Evolutionary conservation across 2,329 filamentous ascomycete species (phyloP), one percentile per base, ranked within the genome.

Genomic region (Daldinia sp.): DNA sequence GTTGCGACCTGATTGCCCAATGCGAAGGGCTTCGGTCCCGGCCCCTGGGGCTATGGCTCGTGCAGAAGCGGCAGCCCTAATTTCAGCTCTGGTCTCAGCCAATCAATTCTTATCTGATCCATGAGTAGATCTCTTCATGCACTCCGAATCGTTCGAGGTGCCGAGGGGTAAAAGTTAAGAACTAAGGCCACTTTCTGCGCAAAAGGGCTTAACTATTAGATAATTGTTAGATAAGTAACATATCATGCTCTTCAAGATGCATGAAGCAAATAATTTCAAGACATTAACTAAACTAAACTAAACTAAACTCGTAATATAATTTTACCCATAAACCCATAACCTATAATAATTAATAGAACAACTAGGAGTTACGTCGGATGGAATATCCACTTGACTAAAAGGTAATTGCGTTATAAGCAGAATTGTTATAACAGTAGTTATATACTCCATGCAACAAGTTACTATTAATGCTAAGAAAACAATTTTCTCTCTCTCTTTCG

Each of bases 1-100:
- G 9, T 29, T 30, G 49, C 55, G 59, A 66, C 29, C 27, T 58
- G 25, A 61, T 61, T 64, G 37, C 55, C 55, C 35, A 51, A 63
- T 62, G 50, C 41, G 41, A 56, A 27, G n/a, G 15, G 29, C 32
- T 50, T 53, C n/a, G 37, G 10, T 53, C 34, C 29, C 58, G 15
- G 30, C 41, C 29, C 39, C 41, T 52, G n/a, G 37, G 50, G 21
- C 19, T 23, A 15, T 50, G 59, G 63, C 55, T 56, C 47, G 63
- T 53, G 59, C 59, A 35, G 41, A 29, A 47, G n/a, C 15, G 25
- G n/a, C 39, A 47, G 63, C 63, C 59, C 55, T 39, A 60, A 57
- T 43, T 58, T 64, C 58, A 64, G 61, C 61, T 54, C 34, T 27
- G 7, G 29, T 27, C 15, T 54, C 15, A 15, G 8, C 59, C 59